Evolutionary conservation across 768 basidiomycete genomes (phyloP), one percentile per base, ranked within the genome.

Genomic region (Kwoniella sp.): DNA sequence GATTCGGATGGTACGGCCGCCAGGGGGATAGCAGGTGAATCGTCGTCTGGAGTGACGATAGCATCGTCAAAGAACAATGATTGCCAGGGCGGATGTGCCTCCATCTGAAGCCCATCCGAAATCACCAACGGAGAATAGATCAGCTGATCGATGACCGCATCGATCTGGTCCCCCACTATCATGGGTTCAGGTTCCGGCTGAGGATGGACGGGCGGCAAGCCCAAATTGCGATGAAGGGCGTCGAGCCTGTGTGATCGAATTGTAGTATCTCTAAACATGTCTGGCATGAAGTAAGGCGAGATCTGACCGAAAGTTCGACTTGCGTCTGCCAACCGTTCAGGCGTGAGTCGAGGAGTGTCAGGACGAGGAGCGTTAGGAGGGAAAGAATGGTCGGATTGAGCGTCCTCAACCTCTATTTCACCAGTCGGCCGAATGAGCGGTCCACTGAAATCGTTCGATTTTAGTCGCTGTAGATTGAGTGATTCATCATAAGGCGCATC

Each of bases 211-310:
- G 53, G 33, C 33, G 53, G 24, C 48, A 47, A 25, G 10, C 56
- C 56, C 4, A 58, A 17, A 25, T 37, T 58, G 22, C 22, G 33
- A 58, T 58, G 56, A 47, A 58, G 29, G 13, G 33, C 30, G 25
- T 58, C 56, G 17, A 58, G 44, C 25, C 56, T 46, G 48, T 58
- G 21, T 29, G 56, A 58, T n/a, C 56, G n/a, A 9, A 58, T 58
- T 7, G 40, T 37, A 47, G 24, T 9, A 48, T 58, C 56, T 17
- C 44, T 3, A n/a, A 58, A 58, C 46, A 58, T 58, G 21, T 58
- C 29, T 25, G n/a, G 44, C 40, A 58, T 46, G 44, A 58, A 48
- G 24, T 58, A 33, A 26, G 40, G 44, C 25, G 44, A n/a, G 22
- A 58, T 58, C 27, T 26, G 17, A 12, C 33, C 46, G 40, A 44